phyloP scores from a whole-genome alignment of 495 filamentous ascomycete genomes.

The Hypoxylon rickii region DNA sequence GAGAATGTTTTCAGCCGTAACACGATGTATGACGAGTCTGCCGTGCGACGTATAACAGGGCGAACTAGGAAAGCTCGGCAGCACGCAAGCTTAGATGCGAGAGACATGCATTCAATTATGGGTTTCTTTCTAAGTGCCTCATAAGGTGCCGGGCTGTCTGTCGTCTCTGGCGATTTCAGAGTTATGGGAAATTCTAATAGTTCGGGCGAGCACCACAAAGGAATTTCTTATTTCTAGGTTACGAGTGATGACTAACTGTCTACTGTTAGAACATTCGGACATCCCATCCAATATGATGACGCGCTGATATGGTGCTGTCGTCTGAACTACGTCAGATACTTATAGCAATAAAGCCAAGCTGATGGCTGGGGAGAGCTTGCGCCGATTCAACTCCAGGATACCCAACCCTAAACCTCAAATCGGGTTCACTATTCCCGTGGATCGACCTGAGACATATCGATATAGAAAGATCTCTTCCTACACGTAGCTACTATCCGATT shows the following conservation, averaged over 20 bases:
- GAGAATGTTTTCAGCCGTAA: slow-evolving; percentile 2
- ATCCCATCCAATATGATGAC: slow-evolving; percentile 16
- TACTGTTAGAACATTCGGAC: not conserved
- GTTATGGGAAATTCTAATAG: not conserved
- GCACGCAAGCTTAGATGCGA: not conserved
- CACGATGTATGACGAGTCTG: too few relatives aligned
- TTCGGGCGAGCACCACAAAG: not conserved
- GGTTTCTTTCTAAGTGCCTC: too few relatives aligned
- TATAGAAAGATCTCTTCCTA: too few relatives aligned
- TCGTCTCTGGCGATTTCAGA: too few relatives aligned
- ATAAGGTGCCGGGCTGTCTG: too few relatives aligned
- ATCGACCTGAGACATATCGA: too few relatives aligned
- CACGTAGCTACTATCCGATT: too few relatives aligned
- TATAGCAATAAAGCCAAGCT: too few relatives aligned
- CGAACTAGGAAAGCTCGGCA: not conserved
- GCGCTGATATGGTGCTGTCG: slow-evolving; percentile 12
- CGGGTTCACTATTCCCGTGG: too few relatives aligned
- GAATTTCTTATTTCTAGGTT: not conserved
- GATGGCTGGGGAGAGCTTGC: too few relatives aligned
- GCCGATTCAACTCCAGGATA: too few relatives aligned
- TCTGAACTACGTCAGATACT: slow-evolving; percentile 6
- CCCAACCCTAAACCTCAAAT: too few relatives aligned
- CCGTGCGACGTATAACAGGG: not conserved
- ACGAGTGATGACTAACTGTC: not conserved
- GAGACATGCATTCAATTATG: slow-evolving; percentile 4